These are phyloP conservation scores for Pichia sp. DNA, from an alignment of 1,139 yeast genomes.

Conservation along the genomic window DNA sequence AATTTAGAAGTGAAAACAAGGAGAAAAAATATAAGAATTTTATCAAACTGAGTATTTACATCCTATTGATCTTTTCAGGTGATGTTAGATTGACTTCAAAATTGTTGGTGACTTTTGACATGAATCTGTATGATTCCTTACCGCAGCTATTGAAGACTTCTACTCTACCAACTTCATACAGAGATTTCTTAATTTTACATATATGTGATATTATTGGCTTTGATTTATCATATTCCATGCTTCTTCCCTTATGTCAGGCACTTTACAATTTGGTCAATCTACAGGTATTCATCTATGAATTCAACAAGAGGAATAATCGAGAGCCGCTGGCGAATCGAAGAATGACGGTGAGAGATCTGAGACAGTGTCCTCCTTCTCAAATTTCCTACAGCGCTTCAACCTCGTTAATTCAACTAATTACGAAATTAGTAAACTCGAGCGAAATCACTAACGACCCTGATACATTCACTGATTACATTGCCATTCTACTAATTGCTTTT, in stretches of 20 bases:
- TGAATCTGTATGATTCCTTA: slow-evolving; percentile 34
- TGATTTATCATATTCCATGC: slow-evolving; percentile 29
- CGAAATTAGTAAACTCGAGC: slow-evolving; percentile 33
- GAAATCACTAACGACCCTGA: slow-evolving; percentile 31
- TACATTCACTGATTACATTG: slow-evolving; percentile 50
- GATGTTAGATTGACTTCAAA: slow-evolving; percentile 34
- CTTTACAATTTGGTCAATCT: slow-evolving; percentile 53
- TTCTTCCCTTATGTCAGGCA: slow-evolving; percentile 45
- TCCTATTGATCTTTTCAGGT: slow-evolving; percentile 53
- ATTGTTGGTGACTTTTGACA: slow-evolving; percentile 36
- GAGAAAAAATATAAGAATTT: slow-evolving; percentile 36
- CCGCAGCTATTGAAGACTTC: slow-evolving; percentile 40
- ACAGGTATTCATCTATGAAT: slow-evolving; percentile 18
- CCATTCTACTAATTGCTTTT: slow-evolving; percentile 47
- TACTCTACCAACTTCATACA: slow-evolving; percentile 35
- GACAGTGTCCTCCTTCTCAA: slow-evolving; percentile 32
- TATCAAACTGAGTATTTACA: slow-evolving; percentile 51
- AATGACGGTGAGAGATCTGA: slow-evolving; percentile 15
- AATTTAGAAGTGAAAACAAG: slow-evolving; percentile 34
- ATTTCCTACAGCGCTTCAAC: slow-evolving; percentile 55
- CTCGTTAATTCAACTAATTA: slow-evolving; percentile 46
- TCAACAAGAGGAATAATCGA: slow-evolving; percentile 2
- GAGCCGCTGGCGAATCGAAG: slow-evolving; percentile 18
- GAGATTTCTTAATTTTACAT: slow-evolving; percentile 57
- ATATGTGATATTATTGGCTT: slow-evolving; percentile 33